These are phyloP conservation scores for Auricularia auricula-judae DNA, from an alignment of 768 basidiomycete species.

Conservation along the genomic window DNA sequence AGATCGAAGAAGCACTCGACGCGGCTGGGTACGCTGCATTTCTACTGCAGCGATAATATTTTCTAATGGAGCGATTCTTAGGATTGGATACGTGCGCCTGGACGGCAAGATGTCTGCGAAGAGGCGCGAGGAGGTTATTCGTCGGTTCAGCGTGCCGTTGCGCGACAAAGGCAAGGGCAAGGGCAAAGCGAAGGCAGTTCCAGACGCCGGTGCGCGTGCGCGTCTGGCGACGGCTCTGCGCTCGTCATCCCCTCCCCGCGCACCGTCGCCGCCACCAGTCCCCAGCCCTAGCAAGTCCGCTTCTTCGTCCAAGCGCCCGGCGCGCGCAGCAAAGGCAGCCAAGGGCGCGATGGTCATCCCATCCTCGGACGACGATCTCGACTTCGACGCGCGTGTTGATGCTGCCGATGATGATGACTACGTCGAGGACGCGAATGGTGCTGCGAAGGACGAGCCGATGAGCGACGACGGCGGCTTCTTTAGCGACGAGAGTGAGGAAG, in stretches of 20 bases:
- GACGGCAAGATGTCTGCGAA: conserved; percentile 81
- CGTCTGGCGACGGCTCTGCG: no score
- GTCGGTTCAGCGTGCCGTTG: conserved; percentile 62
- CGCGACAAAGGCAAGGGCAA: background rate
- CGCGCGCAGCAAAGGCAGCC: background rate
- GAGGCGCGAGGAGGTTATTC: conserved; percentile 65
- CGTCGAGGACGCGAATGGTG: conserved; percentile 1
- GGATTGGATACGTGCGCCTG: conserved; percentile 69
- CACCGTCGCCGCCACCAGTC: background rate
- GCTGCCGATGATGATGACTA: conserved; percentile 16
- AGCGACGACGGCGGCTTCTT: conserved; percentile 19
- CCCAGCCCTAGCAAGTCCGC: no score
- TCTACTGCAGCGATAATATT: background rate
- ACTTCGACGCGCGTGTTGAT: background rate
- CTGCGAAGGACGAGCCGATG: background rate
- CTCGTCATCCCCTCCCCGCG: no score
- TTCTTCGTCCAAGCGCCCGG: background rate
- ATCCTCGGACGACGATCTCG: background rate
- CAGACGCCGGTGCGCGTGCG: no score
- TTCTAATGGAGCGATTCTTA: conserved; percentile 15
- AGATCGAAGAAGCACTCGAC: conserved; percentile 64
- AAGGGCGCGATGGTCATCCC: background rate
- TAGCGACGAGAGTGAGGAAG: conserved; percentile 23
- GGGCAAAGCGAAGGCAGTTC: conserved; percentile 17
- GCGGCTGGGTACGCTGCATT: conserved; percentile 40